Evolutionary conservation across 2,329 filamentous ascomycete species (phyloP), one percentile per base, ranked within the genome.

Genomic region (Hymenoscyphus scutula): DNA sequence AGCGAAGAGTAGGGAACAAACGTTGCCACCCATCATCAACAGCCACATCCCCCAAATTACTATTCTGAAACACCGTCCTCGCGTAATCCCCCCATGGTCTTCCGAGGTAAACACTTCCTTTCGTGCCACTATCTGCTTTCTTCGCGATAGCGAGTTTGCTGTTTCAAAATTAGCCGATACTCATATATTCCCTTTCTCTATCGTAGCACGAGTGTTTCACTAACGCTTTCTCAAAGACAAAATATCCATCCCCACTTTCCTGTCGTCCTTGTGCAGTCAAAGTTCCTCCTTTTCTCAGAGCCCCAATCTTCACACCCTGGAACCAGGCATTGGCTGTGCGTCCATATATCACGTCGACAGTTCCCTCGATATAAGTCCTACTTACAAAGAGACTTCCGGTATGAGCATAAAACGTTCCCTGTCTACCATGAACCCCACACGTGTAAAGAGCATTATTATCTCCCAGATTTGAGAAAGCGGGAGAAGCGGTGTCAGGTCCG

Each of bases 261-360:
- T 23, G 10, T 51, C 80, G 74, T 23, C 81, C 81, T 58, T 75
- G 76, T 59, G 77, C 78, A 2, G 78, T 81, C 64, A 82, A 75
- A 69, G 75, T 81, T 13, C 81, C 81, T 4, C 74, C 71, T 51
- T 30, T 74, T 27, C 74, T 71, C 57, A 82, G 77, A 6, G 67
- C 61, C 29, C 78, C 75, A 64, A 85, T 78, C 56, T 79, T 78
- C 66, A 77, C 77, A 11, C 74, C 68, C 58, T 84, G 79, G 71
- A 80, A 81, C 83, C 81, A 87, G 53, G 80, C 76, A 59, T 76
- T 73, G 25, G 79, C 77, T 53, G 76, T 67, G 71, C 82, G 77
- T 58, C 84, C 80, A 72, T 86, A 87, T 63, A 84, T 81, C 68
- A 85, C 84, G 68, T 86, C 84, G 32, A 82, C 82, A 1, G 80